Conservation (phyloP, 2,329 filamentous ascomycete genomes). For the Gnomoniopsis smithogilvyi region DNA sequence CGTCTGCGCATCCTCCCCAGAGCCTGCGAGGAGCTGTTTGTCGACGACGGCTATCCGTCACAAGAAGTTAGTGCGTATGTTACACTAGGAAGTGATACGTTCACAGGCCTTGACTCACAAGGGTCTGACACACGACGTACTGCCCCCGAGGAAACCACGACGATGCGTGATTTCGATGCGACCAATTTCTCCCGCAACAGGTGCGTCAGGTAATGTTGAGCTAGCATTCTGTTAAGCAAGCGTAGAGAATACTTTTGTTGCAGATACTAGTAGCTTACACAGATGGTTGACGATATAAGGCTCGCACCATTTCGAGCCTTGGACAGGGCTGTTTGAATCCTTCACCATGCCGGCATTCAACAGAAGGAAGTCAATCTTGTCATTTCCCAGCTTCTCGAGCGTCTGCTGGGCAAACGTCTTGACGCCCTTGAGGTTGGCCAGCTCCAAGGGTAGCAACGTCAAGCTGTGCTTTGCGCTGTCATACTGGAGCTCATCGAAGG, state of each 20-base stretch:
- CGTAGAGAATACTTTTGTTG: neutral
- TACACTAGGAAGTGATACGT: too few relatives aligned
- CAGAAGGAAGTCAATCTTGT: slow-evolving; percentile 45
- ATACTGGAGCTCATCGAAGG: slow-evolving; percentile 39
- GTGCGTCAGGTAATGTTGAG: slow-evolving; percentile 52
- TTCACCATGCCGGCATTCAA: slow-evolving; percentile 46
- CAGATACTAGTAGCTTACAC: slow-evolving; percentile 35
- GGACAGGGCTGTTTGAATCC: slow-evolving; percentile 30
- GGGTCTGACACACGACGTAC: slow-evolving; percentile 38
- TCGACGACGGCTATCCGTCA: slow-evolving; percentile 35
- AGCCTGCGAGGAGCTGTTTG: slow-evolving; percentile 35
- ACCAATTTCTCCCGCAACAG: slow-evolving; percentile 46
- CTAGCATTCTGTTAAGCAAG: slow-evolving; percentile 26
- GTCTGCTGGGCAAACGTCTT: slow-evolving; percentile 43
- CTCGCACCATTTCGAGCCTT: slow-evolving; percentile 49
- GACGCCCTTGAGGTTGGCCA: slow-evolving; percentile 41
- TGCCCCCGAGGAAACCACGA: slow-evolving; percentile 50
- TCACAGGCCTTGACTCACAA: slow-evolving; percentile 23
- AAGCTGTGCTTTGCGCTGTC: slow-evolving; percentile 38
- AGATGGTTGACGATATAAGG: slow-evolving; percentile 49
- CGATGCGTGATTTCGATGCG: slow-evolving; percentile 42
- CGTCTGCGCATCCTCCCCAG: slow-evolving; percentile 26
- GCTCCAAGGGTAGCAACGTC: slow-evolving; percentile 45
- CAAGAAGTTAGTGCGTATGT: neutral
- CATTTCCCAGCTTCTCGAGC: slow-evolving; percentile 37